Conservation (phyloP, 495 filamentous ascomycete species). For the Penicillium angulare region DNA sequence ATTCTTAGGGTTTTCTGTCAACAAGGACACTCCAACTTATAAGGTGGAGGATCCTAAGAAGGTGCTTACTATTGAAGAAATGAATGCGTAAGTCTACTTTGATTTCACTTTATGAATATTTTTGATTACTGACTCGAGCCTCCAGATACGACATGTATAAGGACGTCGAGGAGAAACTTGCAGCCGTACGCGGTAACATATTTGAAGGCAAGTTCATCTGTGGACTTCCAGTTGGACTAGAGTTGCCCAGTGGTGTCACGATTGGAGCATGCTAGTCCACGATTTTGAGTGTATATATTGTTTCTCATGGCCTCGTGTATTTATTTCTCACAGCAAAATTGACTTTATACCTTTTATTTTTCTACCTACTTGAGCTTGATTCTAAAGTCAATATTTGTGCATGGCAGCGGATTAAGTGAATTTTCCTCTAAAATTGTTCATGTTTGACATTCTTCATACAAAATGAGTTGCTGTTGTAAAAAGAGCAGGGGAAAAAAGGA, state of each 20-base stretch:
- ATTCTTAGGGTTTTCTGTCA: slow-evolving; percentile 46
- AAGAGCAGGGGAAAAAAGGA: too few species aligned
- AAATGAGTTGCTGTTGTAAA: too few species aligned
- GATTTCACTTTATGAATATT: slow-evolving; percentile 6
- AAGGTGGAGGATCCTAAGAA: slow-evolving; percentile 46
- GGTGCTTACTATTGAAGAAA: slow-evolving; percentile 52
- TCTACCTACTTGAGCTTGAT: too few species aligned
- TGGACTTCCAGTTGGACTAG: slow-evolving; percentile 39
- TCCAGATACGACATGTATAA: slow-evolving; percentile 49
- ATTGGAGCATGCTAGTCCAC: slow-evolving; percentile 20
- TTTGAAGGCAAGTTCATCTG: slow-evolving; percentile 29
- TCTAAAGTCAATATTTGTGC: too few species aligned
- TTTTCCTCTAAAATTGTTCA: too few species aligned
- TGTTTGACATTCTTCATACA: too few species aligned
- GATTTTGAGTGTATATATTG: neutral
- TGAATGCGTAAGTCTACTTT: slow-evolving; percentile 43
- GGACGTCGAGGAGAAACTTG: slow-evolving; percentile 42
- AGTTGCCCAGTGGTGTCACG: slow-evolving; percentile 36
- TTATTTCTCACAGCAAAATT: too few species aligned
- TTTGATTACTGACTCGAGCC: too few species aligned
- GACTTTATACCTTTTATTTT: too few species aligned
- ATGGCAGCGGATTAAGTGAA: too few species aligned
- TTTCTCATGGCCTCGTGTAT: too few species aligned
- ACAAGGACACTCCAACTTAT: slow-evolving; percentile 41
- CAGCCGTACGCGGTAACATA: slow-evolving; percentile 15